These are phyloP conservation scores for Protomyces lactucae-debilis DNA, from an alignment of 1,139 yeast species.

Conservation along the genomic window DNA sequence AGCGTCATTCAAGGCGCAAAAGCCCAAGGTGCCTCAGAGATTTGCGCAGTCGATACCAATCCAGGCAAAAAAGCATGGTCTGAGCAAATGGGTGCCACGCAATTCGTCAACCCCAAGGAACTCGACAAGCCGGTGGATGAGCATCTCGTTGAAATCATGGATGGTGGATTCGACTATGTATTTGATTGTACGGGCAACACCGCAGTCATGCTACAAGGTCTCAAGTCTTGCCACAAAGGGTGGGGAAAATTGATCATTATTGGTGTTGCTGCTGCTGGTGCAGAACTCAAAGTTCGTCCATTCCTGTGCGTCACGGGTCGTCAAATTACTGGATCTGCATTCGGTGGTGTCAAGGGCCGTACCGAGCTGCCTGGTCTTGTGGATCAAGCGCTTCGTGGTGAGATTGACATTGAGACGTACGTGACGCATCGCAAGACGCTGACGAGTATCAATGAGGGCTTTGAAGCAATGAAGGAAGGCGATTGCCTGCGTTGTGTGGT, in stretches of 20 bases:
- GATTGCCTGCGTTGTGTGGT: conserved; percentile 90
- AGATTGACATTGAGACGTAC: conserved; percentile 87
- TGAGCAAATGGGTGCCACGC: conserved; percentile 86
- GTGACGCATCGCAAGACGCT: conserved; percentile 84
- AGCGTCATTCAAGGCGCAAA: conserved; percentile 94
- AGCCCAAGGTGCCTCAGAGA: conserved; percentile 70
- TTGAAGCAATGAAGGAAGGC: conserved; percentile 92
- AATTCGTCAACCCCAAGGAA: conserved; percentile 77
- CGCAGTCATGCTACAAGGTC: conserved; percentile 87
- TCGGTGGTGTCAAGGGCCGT: conserved; percentile 98
- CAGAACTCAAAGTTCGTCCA: conserved; percentile 93
- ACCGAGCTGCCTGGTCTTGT: conserved; percentile 88
- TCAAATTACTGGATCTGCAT: conserved; percentile 97
- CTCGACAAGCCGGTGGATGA: conserved; percentile 76
- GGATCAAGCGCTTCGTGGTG: conserved; percentile 75
- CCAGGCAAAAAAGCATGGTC: conserved; percentile 83
- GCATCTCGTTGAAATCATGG: conserved; percentile 80
- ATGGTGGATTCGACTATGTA: conserved; percentile 93
- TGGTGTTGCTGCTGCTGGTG: conserved; percentile 98
- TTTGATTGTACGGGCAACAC: conserved; percentile 98
- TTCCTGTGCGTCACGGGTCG: conserved; percentile 98
- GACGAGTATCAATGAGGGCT: conserved; percentile 75
- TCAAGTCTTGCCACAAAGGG: conserved; percentile 97
- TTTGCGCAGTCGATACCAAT: conserved; percentile 84
- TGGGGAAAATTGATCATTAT: conserved; percentile 95